phyloP scores from a whole-genome alignment of 1,284 basidiomycete species.

The Erythrobasidium hasegawianum region DNA sequence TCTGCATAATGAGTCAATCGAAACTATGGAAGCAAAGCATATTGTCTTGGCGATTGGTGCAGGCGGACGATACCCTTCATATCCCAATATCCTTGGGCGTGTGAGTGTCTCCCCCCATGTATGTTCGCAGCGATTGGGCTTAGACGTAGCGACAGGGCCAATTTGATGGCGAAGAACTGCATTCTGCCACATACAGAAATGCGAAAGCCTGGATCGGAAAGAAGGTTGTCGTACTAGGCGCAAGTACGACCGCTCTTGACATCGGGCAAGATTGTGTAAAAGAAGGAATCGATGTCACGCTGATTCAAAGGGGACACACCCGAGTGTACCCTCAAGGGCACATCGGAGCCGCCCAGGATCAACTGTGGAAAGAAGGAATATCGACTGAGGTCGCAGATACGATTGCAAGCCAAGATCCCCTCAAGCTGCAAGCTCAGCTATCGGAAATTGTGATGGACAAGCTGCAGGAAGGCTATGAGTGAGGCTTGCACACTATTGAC shows the following conservation, averaged over 20 bases:
- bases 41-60: conserved; percentile 24
- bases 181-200: conserved; percentile 13
- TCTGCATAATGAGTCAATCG: neutral
- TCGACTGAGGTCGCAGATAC: conserved; percentile 19
- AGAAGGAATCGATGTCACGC: conserved; percentile 5
- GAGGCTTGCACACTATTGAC: neutral
- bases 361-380: conserved; percentile 13
- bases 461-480: conserved; percentile 17
- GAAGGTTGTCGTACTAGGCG: conserved; percentile 20
- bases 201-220: conserved; percentile 27
- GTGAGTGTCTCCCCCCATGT: neutral
- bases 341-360: neutral
- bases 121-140: too few relatives aligned
- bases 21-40: neutral
- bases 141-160: too few relatives aligned
- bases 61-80: conserved; percentile 16
- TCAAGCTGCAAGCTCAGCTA: conserved; percentile 10
- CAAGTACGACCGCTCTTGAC: conserved; percentile 23
- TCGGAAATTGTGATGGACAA: neutral
- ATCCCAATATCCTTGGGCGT: conserved; percentile 12
- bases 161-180: conserved; percentile 23
- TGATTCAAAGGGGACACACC: conserved; percentile 20
- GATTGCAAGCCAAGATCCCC: conserved; percentile 19
- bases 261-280: conserved; percentile 20
- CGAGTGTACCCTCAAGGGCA: conserved; percentile 19